phyloP scores from a whole-genome alignment of 1,284 basidiomycete species.

The Trichosporon coremiiforme region DNA sequence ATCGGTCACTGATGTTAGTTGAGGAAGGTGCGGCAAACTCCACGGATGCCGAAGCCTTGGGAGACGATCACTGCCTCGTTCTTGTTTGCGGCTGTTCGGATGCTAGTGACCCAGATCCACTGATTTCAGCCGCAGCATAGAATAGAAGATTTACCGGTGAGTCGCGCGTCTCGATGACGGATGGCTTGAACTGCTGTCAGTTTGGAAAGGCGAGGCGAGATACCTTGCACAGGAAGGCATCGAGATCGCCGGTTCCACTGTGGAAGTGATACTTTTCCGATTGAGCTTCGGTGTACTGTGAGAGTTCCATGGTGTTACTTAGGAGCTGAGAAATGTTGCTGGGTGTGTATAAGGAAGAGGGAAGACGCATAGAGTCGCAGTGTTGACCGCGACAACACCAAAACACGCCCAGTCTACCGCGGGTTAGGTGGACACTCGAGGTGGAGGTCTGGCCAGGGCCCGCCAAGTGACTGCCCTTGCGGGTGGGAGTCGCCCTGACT shows the following conservation, averaged over 20 bases:
- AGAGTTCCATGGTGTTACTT: background rate
- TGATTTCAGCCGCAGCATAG: constrained; percentile 17
- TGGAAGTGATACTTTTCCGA: constrained; percentile 33
- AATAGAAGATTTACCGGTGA: constrained; percentile 28
- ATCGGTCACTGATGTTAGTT: constrained; percentile 32
- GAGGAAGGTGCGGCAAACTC: background rate
- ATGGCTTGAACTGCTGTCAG: constrained; percentile 34
- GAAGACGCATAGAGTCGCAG: background rate
- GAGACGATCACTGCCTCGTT: constrained; percentile 25
- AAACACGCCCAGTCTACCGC: background rate
- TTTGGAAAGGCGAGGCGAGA: background rate
- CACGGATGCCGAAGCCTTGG: constrained; percentile 31
- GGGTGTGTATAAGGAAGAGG: background rate
- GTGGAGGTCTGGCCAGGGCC: constrained; percentile 21
- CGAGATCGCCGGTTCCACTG: constrained; percentile 27
- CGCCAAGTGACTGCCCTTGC: constrained; percentile 8
- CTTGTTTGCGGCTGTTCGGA: constrained; percentile 31
- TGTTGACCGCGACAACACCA: background rate
- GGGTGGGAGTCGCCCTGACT: too few species aligned
- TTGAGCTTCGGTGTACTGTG: constrained; percentile 9
- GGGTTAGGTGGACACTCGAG: constrained; percentile 24
- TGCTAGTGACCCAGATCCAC: constrained; percentile 39
- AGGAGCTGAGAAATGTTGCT: background rate
- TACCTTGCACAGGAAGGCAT: constrained; percentile 41
- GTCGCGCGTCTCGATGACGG: constrained; percentile 31